These are phyloP conservation scores for Colletotrichum ledebouriae DNA, from an alignment of 2,329 filamentous ascomycete species.

Conservation along the genomic window DNA sequence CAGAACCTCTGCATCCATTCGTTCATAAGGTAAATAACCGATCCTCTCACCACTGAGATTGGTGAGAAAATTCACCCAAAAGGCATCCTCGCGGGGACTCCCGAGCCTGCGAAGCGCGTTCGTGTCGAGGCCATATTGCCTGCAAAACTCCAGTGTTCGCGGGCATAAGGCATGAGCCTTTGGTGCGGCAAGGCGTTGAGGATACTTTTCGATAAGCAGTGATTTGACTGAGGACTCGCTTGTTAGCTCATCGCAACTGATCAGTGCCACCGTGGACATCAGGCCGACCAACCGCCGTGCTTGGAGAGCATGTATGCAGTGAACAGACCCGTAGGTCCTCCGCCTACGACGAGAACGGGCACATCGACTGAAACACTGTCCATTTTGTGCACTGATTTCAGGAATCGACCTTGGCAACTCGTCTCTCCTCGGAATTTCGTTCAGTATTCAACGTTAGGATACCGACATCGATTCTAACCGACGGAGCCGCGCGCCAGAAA, in stretches of 20 bases:
- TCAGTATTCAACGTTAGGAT: no score
- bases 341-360: conserved; percentile 53
- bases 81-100: conserved; percentile 33
- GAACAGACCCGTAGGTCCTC: conserved; percentile 53
- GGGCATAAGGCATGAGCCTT: conserved; percentile 42
- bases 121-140: conserved; percentile 38
- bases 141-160: conserved; percentile 41
- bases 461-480: background rate
- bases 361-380: conserved; percentile 43
- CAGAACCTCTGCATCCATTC: conserved; percentile 37
- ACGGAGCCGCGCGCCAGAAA: background rate
- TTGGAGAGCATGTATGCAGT: conserved; percentile 50
- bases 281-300: conserved; percentile 36
- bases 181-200: conserved; percentile 48
- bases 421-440: no score
- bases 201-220: conserved; percentile 51
- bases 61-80: conserved; percentile 41
- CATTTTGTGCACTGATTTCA: background rate
- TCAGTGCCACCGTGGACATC: background rate
- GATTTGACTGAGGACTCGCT: conserved; percentile 43
- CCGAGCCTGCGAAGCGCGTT: conserved; percentile 31
- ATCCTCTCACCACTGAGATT: conserved; percentile 37
- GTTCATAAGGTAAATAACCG: conserved; percentile 37
- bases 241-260: conserved; percentile 44
- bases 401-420: no score